Conservation (phyloP, 257 asterid species). For the Solanum etuberosum region DNA sequence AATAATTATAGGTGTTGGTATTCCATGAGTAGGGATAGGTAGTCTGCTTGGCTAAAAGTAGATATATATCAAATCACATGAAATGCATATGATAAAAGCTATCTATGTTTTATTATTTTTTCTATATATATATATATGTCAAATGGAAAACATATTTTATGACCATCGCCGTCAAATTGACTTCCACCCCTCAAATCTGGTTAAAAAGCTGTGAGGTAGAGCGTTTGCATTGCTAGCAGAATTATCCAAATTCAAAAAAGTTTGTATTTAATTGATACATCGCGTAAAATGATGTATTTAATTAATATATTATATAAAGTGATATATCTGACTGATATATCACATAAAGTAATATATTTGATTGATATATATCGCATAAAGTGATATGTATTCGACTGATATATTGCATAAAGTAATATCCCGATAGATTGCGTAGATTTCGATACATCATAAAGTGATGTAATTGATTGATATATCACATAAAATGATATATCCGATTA, state of each 20-base stretch:
- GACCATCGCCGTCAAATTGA: slow-evolving; percentile 2
- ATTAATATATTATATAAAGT: too few species aligned
- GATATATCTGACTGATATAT: too few species aligned
- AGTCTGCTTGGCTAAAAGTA: neutral
- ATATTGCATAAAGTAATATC: too few species aligned
- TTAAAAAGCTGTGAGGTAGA: neutral
- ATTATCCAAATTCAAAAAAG: neutral
- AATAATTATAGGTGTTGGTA: neutral
- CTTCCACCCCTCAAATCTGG: neutral
- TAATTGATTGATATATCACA: too few species aligned
- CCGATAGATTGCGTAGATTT: too few species aligned
- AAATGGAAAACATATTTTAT: neutral
- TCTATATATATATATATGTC: neutral
- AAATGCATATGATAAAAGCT: neutral
- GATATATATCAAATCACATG: neutral
- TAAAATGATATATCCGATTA: too few species aligned
- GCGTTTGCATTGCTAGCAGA: neutral
- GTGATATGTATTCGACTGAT: too few species aligned
- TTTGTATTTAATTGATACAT: too few species aligned
- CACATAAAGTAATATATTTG: too few species aligned
- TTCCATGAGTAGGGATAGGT: neutral
- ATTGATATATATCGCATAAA: too few species aligned
- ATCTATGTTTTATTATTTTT: neutral
- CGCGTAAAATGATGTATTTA: too few species aligned
- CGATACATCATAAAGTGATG: too few species aligned